A percentile compares a stretch with the other conserved stretches of the same genome.
Evolutionary conservation across 116 monocot genomes (phyloP).

Genomic region (Cymodocea nodosa): DNA sequence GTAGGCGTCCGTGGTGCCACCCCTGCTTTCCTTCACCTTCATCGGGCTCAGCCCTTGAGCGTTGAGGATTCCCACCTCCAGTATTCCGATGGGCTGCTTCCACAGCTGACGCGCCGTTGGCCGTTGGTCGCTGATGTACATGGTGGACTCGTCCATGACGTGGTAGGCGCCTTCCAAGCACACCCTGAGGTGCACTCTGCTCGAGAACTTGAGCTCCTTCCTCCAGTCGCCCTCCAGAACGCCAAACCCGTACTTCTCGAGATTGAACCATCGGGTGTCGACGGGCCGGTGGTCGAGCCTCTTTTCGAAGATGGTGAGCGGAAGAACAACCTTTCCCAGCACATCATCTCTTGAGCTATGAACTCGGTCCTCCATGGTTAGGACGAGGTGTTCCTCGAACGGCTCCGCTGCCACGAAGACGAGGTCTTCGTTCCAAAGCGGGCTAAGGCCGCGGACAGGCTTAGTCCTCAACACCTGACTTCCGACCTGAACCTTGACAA

Average conservation of each 20-base stretch:
- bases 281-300: constrained; percentile 57
- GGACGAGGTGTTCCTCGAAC: constrained; percentile 60
- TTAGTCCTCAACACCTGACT: constrained; percentile 22
- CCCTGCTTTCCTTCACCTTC: constrained; percentile 40
- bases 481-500: constrained; percentile 22
- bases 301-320: constrained; percentile 45
- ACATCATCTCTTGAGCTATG: constrained; percentile 51
- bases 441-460: constrained; percentile 6
- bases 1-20: constrained; percentile 63
- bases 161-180: constrained; percentile 90
- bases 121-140: constrained; percentile 59
- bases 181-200: constrained; percentile 53
- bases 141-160: constrained; percentile 77
- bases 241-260: constrained; percentile 57
- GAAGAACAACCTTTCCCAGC: constrained; percentile 36
- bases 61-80: constrained; percentile 71
- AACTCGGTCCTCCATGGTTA: constrained; percentile 57
- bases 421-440: constrained; percentile 56
- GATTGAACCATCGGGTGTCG: constrained; percentile 61
- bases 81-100: constrained; percentile 53
- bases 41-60: constrained; percentile 49
- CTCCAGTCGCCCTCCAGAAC: constrained; percentile 33
- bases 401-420: constrained; percentile 68
- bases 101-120: constrained; percentile 79
- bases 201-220: constrained; percentile 60